Conservation (phyloP, 164 flowering plant species). For the Piper longum region DNA sequence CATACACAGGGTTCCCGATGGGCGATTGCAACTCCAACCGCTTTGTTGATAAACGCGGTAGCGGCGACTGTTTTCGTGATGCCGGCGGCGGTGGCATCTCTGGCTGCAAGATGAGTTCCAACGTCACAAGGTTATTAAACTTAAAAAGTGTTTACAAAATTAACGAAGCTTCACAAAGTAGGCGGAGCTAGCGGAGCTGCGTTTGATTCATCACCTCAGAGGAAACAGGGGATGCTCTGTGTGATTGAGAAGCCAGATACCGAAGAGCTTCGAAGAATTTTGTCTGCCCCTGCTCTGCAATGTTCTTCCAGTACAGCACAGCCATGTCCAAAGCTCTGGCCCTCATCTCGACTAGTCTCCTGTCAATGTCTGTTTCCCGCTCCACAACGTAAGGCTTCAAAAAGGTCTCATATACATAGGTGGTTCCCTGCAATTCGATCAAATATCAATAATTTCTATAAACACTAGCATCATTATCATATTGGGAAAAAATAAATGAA, state of each 20-base stretch:
- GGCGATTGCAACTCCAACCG: not conserved
- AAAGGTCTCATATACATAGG: slow-evolving; percentile 37
- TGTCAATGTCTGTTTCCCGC: slow-evolving; percentile 56
- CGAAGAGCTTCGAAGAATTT: slow-evolving; percentile 34
- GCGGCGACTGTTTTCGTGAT: not conserved
- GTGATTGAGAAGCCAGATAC: slow-evolving; percentile 30
- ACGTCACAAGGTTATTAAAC: not conserved
- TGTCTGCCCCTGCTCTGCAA: slow-evolving; percentile 37
- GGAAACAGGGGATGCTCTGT: slow-evolving; percentile 4
- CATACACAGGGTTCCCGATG: not conserved
- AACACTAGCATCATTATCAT: no score
- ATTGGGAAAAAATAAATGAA: no score
- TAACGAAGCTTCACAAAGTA: no score
- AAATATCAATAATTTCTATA: no score
- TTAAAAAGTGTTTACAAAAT: no score
- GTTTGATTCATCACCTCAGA: slow-evolving; percentile 6
- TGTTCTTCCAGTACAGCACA: slow-evolving; percentile 36
- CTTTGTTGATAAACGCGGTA: not conserved
- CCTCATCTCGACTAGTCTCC: slow-evolving; percentile 32
- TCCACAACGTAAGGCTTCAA: slow-evolving; percentile 40
- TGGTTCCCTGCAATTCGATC: slow-evolving; percentile 40
- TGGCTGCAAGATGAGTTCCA: not conserved
- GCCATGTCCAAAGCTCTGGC: slow-evolving; percentile 51
- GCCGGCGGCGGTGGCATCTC: no score
- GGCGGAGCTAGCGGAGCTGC: no score